These are phyloP conservation scores for Colletotrichum noveboracense DNA, from an alignment of 2,329 filamentous ascomycete genomes.

Conservation along the genomic window DNA sequence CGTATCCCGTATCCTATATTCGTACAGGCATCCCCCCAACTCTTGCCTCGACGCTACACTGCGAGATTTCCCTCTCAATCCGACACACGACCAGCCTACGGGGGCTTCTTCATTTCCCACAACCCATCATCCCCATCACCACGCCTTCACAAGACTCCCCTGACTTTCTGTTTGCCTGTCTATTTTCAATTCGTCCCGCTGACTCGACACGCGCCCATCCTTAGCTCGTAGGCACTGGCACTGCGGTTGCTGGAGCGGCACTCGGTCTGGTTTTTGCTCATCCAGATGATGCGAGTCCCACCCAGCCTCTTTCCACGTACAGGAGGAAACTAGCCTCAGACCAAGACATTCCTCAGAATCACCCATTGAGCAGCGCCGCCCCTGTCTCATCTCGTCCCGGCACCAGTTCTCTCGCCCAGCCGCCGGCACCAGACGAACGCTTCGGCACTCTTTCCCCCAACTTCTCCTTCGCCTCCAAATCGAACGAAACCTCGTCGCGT, in stretches of 20 bases:
- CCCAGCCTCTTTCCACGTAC: conserved; percentile 21
- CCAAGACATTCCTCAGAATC: conserved; percentile 35
- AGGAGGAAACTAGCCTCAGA: conserved; percentile 28
- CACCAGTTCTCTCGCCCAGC: conserved; percentile 44
- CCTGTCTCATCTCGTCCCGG: conserved; percentile 44
- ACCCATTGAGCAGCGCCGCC: conserved; percentile 26
- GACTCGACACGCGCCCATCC: conserved; percentile 1
- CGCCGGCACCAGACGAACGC: conserved; percentile 31
- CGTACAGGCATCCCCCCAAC: conserved; percentile 18
- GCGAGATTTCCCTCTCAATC: background rate
- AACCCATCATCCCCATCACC: background rate
- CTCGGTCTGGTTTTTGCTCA: conserved; percentile 65
- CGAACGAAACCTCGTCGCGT: conserved; percentile 27
- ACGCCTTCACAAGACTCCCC: conserved; percentile 5
- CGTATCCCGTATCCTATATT: background rate
- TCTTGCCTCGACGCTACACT: background rate
- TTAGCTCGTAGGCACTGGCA: conserved; percentile 66
- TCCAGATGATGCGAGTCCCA: conserved; percentile 43
- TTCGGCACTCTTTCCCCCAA: conserved; percentile 22
- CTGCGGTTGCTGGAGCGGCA: conserved; percentile 65
- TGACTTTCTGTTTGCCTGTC: conserved; percentile 8
- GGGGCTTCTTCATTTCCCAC: conserved; percentile 11
- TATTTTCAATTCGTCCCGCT: conserved; percentile 4
- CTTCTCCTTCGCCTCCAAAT: conserved; percentile 24
- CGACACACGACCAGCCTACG: background rate